Base-by-base conservation (phyloP, 495 filamentous ascomycete genomes). In the Hypoxylon fragiforme region DNA sequence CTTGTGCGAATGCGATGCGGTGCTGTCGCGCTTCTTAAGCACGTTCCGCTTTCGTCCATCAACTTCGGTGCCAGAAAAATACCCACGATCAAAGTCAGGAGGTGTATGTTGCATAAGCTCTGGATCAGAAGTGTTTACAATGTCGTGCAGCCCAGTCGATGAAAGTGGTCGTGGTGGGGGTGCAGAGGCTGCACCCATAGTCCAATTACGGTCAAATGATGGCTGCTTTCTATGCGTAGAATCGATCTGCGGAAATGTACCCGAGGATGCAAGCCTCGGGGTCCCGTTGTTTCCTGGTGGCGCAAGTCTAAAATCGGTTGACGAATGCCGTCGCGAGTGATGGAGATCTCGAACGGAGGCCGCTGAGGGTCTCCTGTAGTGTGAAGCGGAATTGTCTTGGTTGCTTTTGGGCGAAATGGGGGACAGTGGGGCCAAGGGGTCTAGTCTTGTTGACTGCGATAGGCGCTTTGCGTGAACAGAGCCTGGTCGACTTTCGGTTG, bases 121-220 rank as follows among this genome's bases (percentile, higher is more conserved):
- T 16, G 56, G 42, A 40, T 69, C 64, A 7, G 66, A 70, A 20
- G 54, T 56, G 3, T 66, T 54, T 37, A 66, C 20, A 5, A 55
- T 50, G 19, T 76, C 74, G 36, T 75, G 72, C 32, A 73, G 65
- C 7, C 75, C 77, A 8, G 75, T 67, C 2, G 79, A 78, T 4
- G 80, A 82, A 4, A 72, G 35, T 34, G 75, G 75, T 4, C 71
- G 69, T 34, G 65, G 66, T 13, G 60, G 44, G 19, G 71, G 54
- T 16, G 71, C 59, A 26, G 65, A 64, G 19, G 74, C 77, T 54
- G 71, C 70, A 16, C 86, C 84, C 70, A 92, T 84, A 15, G 89
- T 91, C 94, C 95, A 99, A 48, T 86, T 85, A 16, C 85, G 79
- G 68, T 97, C 95, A 61, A 97, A 90, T 1, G 94, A 97, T 1